phyloP scores from a whole-genome alignment of 148 eudicot genomes.

The Rhododendron molle region DNA sequence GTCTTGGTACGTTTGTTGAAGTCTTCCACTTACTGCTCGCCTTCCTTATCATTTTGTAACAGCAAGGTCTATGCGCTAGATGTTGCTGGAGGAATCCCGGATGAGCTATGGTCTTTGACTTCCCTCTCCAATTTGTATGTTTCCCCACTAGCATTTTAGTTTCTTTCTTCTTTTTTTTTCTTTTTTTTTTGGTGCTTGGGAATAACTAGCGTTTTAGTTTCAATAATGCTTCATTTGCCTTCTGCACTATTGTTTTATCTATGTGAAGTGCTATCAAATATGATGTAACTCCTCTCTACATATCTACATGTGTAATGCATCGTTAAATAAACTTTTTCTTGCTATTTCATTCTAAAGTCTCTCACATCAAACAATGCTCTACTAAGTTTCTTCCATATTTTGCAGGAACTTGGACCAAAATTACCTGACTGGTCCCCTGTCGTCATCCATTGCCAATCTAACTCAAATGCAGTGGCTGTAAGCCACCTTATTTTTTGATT shows the following conservation, averaged over 20 bases:
- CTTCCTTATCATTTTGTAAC: constrained; percentile 14
- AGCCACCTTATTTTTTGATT: constrained; percentile 5
- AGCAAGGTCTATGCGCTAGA: constrained; percentile 62
- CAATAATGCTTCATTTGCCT: not conserved
- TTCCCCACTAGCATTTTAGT: not conserved
- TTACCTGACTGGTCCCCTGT: constrained; percentile 64
- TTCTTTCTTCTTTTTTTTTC: no score
- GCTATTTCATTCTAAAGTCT: not conserved
- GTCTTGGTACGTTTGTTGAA: not conserved
- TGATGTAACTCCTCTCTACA: not conserved
- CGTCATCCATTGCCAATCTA: constrained; percentile 68
- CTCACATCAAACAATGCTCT: not conserved
- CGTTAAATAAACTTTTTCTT: not conserved
- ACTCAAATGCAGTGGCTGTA: constrained; percentile 69
- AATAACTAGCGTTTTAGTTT: not conserved
- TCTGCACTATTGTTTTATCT: not conserved
- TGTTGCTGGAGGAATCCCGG: constrained; percentile 53
- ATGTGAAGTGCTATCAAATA: not conserved
- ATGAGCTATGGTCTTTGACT: constrained; percentile 72
- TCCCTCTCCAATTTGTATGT: constrained; percentile 5
- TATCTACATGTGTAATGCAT: not conserved
- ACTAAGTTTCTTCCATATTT: not conserved
- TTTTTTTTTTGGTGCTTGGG: no score
- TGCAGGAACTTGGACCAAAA: constrained; percentile 58
- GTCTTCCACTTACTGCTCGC: not conserved